These are phyloP conservation scores for Beauveria sp. DNA, from an alignment of 2,329 filamentous ascomycete genomes.

Conservation along the genomic window DNA sequence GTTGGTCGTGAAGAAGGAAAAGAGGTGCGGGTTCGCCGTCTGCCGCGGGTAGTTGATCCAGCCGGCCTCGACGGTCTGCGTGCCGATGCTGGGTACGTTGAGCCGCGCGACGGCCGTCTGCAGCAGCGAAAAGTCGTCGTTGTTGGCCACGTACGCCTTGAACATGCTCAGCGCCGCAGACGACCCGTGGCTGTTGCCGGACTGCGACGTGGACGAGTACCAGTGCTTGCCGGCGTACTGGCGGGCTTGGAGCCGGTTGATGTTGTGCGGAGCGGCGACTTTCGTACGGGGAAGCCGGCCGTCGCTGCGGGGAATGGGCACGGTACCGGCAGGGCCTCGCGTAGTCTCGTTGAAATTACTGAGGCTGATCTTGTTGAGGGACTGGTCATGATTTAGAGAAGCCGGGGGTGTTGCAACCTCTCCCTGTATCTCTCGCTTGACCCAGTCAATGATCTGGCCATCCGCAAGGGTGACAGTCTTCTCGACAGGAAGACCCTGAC, in stretches of 20 bases:
- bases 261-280: neutral
- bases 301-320: conserved; percentile 12
- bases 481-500: conserved; percentile 7
- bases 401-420: conserved; percentile 6
- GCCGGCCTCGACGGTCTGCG: conserved; percentile 12
- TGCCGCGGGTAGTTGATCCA: conserved; percentile 13
- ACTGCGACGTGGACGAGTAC: conserved; percentile 5
- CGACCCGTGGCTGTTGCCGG: conserved; percentile 1
- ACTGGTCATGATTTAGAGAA: neutral
- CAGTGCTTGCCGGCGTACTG: conserved; percentile 11
- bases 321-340: conserved; percentile 10
- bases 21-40: conserved; percentile 7
- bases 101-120: conserved; percentile 7
- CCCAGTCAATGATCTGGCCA: conserved; percentile 14
- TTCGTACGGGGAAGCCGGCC: neutral
- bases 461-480: conserved; percentile 13
- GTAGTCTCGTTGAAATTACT: conserved; percentile 4
- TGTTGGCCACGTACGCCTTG: conserved; percentile 7
- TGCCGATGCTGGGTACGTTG: conserved; percentile 4
- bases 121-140: conserved; percentile 13
- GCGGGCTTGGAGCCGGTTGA: neutral
- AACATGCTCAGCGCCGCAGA: conserved; percentile 10
- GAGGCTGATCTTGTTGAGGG: neutral
- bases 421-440: conserved; percentile 10
- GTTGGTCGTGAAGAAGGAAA: conserved; percentile 12